Evolutionary conservation across 2,329 filamentous ascomycete genomes (phyloP).

Genomic region (Arachnomyces sp.): DNA sequence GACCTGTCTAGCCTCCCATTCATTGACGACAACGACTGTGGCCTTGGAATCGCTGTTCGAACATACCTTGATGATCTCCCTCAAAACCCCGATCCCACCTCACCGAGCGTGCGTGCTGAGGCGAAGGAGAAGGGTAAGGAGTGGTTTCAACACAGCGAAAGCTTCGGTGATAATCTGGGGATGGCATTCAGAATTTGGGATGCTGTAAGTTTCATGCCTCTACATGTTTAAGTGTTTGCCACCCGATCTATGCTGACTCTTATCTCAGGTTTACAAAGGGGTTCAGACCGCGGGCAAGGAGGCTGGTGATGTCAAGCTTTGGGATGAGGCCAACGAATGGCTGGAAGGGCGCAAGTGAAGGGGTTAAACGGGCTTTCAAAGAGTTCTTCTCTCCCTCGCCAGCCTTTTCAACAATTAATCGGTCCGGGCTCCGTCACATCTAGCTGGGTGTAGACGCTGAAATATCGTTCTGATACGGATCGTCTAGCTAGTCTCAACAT

Average conservation of each 20-base stretch:
- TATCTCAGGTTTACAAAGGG: slow-evolving; percentile 46
- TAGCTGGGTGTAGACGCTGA: too few relatives aligned
- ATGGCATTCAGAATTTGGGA: slow-evolving; percentile 58
- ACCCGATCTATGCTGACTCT: slow-evolving; percentile 9
- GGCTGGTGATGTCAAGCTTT: slow-evolving; percentile 45
- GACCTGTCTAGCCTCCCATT: slow-evolving; percentile 31
- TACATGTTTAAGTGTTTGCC: slow-evolving; percentile 6
- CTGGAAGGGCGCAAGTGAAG: slow-evolving; percentile 35
- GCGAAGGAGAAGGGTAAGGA: slow-evolving; percentile 46
- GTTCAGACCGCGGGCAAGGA: slow-evolving; percentile 47
- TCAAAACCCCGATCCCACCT: slow-evolving; percentile 47
- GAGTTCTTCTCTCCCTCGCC: too few relatives aligned
- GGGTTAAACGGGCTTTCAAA: not conserved
- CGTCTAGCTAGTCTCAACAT: too few relatives aligned
- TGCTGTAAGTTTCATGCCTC: slow-evolving; percentile 42
- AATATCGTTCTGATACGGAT: too few relatives aligned
- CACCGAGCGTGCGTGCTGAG: slow-evolving; percentile 40
- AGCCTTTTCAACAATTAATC: too few relatives aligned
- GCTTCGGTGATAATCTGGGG: slow-evolving; percentile 50
- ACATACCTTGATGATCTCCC: slow-evolving; percentile 47
- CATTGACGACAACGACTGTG: slow-evolving; percentile 38
- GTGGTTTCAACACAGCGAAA: slow-evolving; percentile 54
- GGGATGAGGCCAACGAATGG: slow-evolving; percentile 55
- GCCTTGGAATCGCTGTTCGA: slow-evolving; percentile 40
- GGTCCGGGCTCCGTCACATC: too few relatives aligned